Conservation (phyloP, 2,329 filamentous ascomycete species). For the Hymenoscyphus scutula region DNA sequence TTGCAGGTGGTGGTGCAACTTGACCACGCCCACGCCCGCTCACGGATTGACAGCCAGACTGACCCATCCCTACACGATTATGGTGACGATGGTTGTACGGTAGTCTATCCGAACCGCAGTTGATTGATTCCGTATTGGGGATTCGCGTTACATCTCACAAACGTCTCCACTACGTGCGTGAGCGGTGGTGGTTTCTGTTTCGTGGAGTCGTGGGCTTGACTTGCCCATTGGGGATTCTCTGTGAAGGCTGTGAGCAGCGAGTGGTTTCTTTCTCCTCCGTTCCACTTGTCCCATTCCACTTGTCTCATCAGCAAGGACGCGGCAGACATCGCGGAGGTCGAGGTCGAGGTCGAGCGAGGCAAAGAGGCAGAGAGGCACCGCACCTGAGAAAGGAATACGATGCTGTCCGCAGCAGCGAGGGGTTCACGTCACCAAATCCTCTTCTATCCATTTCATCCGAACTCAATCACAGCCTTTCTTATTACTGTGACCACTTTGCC, state of each 20-base stretch:
- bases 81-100: too few species aligned
- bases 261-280: too few species aligned
- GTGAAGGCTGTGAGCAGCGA: too few species aligned
- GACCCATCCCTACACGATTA: not conserved
- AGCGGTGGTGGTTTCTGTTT: not conserved
- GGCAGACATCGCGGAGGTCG: not conserved
- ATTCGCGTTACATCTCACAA: not conserved
- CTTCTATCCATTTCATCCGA: not conserved
- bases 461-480: not conserved
- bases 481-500: too few species aligned
- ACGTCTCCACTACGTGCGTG: not conserved
- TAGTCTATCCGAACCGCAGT: not conserved
- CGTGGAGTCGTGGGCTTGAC: not conserved
- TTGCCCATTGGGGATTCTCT: not conserved
- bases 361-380: too few species aligned
- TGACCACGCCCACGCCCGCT: not conserved
- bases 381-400: not conserved
- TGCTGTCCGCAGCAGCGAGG: not conserved
- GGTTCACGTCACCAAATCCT: not conserved
- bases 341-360: too few species aligned
- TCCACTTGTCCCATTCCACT: not conserved
- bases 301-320: not conserved
- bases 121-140: conserved; percentile 2
- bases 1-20: conserved; percentile 5
- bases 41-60: not conserved